These are phyloP conservation scores for Chloris gayana DNA, from an alignment of 176 grass and related monocot genomes.

Conservation along the genomic window DNA sequence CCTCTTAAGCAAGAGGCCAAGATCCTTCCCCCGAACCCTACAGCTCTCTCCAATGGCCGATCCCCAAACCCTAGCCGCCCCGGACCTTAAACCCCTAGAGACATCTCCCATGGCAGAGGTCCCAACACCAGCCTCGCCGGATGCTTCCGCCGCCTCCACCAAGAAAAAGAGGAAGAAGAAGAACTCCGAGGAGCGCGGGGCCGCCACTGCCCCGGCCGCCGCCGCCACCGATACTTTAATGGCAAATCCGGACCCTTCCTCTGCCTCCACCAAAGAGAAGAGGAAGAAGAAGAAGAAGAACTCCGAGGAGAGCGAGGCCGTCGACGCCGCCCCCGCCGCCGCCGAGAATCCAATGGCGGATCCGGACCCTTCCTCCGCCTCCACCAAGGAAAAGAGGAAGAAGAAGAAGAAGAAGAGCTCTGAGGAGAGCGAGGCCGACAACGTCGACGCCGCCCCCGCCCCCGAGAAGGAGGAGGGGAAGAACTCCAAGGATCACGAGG, in stretches of 20 bases:
- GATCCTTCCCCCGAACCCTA: conserved; percentile 29
- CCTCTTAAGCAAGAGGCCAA: neutral
- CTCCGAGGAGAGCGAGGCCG: conserved; percentile 49
- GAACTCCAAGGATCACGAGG: neutral
- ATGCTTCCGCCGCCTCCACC: conserved; percentile 28
- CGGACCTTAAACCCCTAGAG: conserved; percentile 33
- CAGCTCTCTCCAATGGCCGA: conserved; percentile 42
- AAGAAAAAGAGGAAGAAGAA: conserved; percentile 47
- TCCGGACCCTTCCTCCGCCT: neutral
- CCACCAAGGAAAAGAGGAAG: conserved; percentile 38
- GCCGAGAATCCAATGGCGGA: conserved; percentile 36
- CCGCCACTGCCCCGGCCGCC: too few relatives aligned
- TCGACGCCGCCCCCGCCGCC: conserved; percentile 11
- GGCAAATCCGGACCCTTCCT: conserved; percentile 25
- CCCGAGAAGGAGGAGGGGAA: neutral
- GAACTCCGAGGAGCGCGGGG: conserved; percentile 51
- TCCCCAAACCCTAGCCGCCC: conserved; percentile 17
- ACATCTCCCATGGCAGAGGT: conserved; percentile 38
- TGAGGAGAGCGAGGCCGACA: conserved; percentile 46
- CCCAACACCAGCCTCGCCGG: conserved; percentile 20
- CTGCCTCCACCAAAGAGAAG: conserved; percentile 17
- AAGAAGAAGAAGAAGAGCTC: conserved; percentile 36
- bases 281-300: conserved; percentile 35
- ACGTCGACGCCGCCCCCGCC: neutral
- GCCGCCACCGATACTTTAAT: conserved; percentile 21